phyloP scores from a whole-genome alignment of 352 stramenopile species.

The Blastocystis sp. region DNA sequence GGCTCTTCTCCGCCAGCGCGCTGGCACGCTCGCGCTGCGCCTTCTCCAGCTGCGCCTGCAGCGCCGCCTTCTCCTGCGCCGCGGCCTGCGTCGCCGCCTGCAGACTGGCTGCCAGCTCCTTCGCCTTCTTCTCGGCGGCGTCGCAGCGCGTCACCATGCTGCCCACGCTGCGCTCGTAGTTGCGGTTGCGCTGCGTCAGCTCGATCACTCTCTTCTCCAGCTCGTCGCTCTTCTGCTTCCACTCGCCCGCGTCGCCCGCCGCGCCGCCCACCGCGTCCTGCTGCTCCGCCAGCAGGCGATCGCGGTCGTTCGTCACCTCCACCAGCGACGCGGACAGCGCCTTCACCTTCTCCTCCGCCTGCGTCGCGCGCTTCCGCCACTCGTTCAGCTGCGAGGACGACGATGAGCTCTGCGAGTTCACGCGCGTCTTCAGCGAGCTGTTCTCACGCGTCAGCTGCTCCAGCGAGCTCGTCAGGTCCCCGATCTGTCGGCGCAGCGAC shows the following conservation, averaged over 20 bases:
- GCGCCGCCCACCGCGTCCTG: neutral
- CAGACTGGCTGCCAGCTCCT: neutral
- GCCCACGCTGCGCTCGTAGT: constrained; percentile 16
- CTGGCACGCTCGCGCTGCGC: neutral
- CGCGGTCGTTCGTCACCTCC: neutral
- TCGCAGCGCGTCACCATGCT: neutral
- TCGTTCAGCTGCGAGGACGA: neutral
- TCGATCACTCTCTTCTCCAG: constrained; percentile 49
- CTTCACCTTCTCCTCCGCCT: neutral
- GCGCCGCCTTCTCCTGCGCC: neutral
- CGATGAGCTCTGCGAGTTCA: neutral
- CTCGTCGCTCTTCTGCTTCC: constrained; percentile 1
- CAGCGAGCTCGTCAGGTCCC: constrained; percentile 4
- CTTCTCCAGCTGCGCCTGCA: neutral
- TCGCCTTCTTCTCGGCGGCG: constrained; percentile 15
- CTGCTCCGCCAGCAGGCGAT: constrained; percentile 1
- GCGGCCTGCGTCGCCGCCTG: neutral
- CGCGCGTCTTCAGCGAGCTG: neutral
- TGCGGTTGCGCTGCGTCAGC: neutral
- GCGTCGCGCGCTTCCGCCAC: neutral
- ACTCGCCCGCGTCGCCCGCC: neutral
- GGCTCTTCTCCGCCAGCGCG: neutral
- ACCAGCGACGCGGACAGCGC: neutral
- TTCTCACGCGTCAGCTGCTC: neutral
- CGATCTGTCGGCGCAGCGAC: constrained; percentile 23